Evolutionary conservation across 1,284 basidiomycete genomes (phyloP).

Genomic region (Schizophyllum amplum): DNA sequence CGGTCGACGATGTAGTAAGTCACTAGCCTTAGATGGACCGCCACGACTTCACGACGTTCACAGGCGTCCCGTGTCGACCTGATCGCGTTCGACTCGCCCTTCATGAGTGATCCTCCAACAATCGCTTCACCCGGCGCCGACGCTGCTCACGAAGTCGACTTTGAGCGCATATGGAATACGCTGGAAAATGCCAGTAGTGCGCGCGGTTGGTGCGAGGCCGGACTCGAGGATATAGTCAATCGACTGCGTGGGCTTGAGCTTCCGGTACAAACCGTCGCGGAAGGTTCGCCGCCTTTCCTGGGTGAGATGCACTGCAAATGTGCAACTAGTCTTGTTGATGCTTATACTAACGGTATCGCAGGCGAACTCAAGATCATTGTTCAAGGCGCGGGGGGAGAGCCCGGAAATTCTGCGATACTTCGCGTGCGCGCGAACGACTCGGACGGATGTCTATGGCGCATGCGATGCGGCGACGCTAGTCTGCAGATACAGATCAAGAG

Average conservation of each 20-base stretch:
- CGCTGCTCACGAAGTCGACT: slow-evolving; percentile 28
- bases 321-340: slow-evolving; percentile 2
- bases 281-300: slow-evolving; percentile 48
- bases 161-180: slow-evolving; percentile 47
- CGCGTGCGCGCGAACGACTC: slow-evolving; percentile 59
- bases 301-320: slow-evolving; percentile 26
- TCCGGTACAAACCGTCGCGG: slow-evolving; percentile 40
- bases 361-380: slow-evolving; percentile 60
- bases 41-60: background rate
- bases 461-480: slow-evolving; percentile 43
- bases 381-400: slow-evolving; percentile 13
- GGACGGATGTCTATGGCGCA: slow-evolving; percentile 64
- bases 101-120: slow-evolving; percentile 36
- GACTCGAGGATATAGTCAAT: slow-evolving; percentile 43
- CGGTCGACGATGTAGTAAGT: slow-evolving; percentile 7
- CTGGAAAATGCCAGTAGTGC: slow-evolving; percentile 34
- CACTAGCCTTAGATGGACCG: slow-evolving; percentile 8
- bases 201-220: slow-evolving; percentile 60
- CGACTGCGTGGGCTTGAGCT: slow-evolving; percentile 41
- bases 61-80: slow-evolving; percentile 45
- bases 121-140: slow-evolving; percentile 2
- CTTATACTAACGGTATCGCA: slow-evolving; percentile 24
- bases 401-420: slow-evolving; percentile 29
- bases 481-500: slow-evolving; percentile 31
- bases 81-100: slow-evolving; percentile 63